Base-by-base conservation (phyloP, 768 basidiomycete species). In the Coprinellus aureogranulatus region DNA sequence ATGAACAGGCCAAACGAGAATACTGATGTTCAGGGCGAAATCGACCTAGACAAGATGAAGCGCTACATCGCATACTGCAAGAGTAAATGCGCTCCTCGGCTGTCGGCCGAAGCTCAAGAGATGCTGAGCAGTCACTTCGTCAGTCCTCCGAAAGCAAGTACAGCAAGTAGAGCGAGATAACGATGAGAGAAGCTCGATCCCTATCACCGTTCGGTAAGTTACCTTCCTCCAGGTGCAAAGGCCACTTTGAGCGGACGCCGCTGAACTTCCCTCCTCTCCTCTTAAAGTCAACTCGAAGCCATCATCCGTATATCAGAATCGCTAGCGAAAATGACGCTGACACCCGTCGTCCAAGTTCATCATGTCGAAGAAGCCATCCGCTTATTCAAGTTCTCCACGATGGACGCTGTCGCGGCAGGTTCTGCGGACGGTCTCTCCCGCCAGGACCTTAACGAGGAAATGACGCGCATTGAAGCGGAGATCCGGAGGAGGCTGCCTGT, bases 271-370 rank as follows among this genome's bases (percentile, higher is more conserved):
- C 52, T 31, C 28, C 39, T 49, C 50, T 59, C 51, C 12, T 39
- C 54, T 44, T 22, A 25, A 55, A 86, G 84, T 53, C 97, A 99
- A 87, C 81, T 99, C 4, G 97, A 99, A 76, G 97, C 97, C 40
- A 95, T 99, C 68, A 94, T 98, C 68, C 94, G 97, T 34, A 98
- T 98, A 68, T 98, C 97, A 1, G 97, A 99, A 70, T 89, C 96
- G 2, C 78, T 98, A 20, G 95, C 96, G 12, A 99, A 98, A 68
- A 83, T 98, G 74, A 94, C 94, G 2, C 79, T 99, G 16, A 88
- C 90, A 0, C 80, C 92, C 0, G 81, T 87, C 2, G 97, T 98
- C 2, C 86, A 88, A 65, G 89, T 88, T 48, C 89, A 95, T 68
- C 95, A 99, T 64, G 96, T 98, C 23, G 95, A 98, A 71, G 97